phyloP scores from a whole-genome alignment of 768 basidiomycete species.

The Hygrocybe coccinea region DNA sequence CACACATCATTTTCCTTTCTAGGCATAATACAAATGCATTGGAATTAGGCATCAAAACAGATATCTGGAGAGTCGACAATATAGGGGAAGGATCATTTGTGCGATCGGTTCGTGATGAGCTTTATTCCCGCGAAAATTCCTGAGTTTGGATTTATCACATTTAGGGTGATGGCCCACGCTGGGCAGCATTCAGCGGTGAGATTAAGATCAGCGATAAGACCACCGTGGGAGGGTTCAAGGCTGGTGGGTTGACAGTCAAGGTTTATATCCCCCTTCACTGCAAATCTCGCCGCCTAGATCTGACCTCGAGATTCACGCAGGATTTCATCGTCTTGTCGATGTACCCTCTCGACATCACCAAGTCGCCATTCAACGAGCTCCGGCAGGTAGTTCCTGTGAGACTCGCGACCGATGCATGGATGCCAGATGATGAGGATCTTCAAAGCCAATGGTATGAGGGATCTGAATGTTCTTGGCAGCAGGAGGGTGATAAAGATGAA shows the following conservation, averaged over 20 bases:
- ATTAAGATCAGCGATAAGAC: constrained; percentile 46
- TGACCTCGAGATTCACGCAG: constrained; percentile 31
- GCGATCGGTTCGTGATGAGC: constrained; percentile 42
- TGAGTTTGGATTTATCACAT: neutral
- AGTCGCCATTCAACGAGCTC: constrained; percentile 54
- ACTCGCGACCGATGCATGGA: constrained; percentile 60
- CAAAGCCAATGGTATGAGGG: constrained; percentile 26
- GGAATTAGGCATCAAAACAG: constrained; percentile 52
- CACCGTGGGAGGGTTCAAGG: constrained; percentile 58
- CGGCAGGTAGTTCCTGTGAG: constrained; percentile 60
- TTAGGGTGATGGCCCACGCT: constrained; percentile 61
- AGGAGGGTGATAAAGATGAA: neutral
- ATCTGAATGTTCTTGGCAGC: neutral
- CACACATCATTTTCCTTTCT: neutral
- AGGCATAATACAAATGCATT: constrained; percentile 38
- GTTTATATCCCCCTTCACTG: constrained; percentile 27
- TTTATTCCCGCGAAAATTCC: neutral
- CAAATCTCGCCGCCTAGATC: neutral
- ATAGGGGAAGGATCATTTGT: constrained; percentile 63
- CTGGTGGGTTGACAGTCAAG: constrained; percentile 59
- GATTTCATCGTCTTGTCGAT: constrained; percentile 63
- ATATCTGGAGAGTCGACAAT: constrained; percentile 64
- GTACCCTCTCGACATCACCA: constrained; percentile 50
- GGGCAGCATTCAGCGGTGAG: constrained; percentile 59
- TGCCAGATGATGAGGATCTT: constrained; percentile 20